These are phyloP conservation scores for Botrytis medusae DNA, from an alignment of 2,329 filamentous ascomycete species.

Conservation along the genomic window DNA sequence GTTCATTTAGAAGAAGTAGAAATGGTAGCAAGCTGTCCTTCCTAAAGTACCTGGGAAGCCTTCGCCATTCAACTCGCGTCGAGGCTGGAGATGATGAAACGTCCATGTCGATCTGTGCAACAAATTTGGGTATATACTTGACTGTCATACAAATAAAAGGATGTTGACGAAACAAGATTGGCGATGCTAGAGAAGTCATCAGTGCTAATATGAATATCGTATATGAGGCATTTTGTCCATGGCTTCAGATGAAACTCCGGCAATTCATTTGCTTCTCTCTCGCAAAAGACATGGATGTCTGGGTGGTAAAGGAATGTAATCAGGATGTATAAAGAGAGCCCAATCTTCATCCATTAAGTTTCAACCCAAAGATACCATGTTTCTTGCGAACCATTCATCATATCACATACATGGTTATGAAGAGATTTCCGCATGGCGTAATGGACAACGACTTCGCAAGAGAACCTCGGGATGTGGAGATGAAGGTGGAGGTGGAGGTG, in stretches of 20 bases:
- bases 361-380: not conserved
- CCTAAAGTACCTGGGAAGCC: not conserved
- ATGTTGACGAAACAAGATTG: not conserved
- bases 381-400: not conserved
- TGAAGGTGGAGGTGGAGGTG: not conserved
- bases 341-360: not conserved
- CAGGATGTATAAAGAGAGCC: not conserved
- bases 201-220: not conserved
- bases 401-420: not conserved
- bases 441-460: not conserved
- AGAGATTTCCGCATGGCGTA: not conserved
- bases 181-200: not conserved
- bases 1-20: not conserved
- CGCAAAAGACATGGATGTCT: not conserved
- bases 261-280: not conserved
- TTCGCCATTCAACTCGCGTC: not conserved
- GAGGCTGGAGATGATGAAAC: not conserved
- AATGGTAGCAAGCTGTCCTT: not conserved
- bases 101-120: not conserved
- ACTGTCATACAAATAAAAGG: not conserved
- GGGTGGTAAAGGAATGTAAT: not conserved
- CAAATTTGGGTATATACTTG: not conserved
- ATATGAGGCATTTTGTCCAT: not conserved
- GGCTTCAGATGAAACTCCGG: not conserved
- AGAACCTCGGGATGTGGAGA: not conserved